A percentile compares a stretch with the other conserved stretches of the same genome.
Conservation (phyloP, 2,329 filamentous ascomycete genomes). For the Ophidiomyces ophidiicola region DNA sequence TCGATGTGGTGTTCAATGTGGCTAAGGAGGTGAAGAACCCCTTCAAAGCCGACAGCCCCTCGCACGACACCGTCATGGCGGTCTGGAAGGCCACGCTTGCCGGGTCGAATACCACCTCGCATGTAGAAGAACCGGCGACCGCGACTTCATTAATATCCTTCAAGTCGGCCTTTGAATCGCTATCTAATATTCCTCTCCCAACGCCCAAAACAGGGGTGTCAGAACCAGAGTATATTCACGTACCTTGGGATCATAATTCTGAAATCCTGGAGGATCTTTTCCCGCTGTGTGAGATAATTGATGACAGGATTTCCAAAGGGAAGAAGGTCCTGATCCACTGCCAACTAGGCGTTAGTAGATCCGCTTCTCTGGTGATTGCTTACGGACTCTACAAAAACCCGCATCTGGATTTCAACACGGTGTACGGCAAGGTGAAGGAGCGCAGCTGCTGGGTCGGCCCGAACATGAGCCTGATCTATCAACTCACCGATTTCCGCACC, state of each 20-base stretch:
- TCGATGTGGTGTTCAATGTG: constrained; percentile 54
- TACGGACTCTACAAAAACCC: constrained; percentile 54
- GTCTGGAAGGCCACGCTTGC: constrained; percentile 38
- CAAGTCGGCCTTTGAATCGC: constrained; percentile 39
- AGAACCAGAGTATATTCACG: constrained; percentile 52
- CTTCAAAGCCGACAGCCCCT: constrained; percentile 30
- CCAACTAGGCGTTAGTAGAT: constrained; percentile 53
- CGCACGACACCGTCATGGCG: constrained; percentile 32
- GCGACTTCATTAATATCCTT: constrained; percentile 37
- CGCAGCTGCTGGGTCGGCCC: constrained; percentile 56
- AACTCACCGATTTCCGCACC: constrained; percentile 50
- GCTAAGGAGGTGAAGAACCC: constrained; percentile 54
- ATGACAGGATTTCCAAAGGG: constrained; percentile 44
- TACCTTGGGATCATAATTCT: constrained; percentile 56
- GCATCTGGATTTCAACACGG: constrained; percentile 50
- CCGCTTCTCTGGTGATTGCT: constrained; percentile 53
- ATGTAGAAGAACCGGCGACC: constrained; percentile 30
- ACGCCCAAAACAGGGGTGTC: constrained; percentile 25
- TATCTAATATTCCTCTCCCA: constrained; percentile 18
- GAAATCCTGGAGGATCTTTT: constrained; percentile 53
- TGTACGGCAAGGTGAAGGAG: constrained; percentile 51
- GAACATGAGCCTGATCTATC: constrained; percentile 59
- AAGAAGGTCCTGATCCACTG: constrained; percentile 54
- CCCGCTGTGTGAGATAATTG: constrained; percentile 49
- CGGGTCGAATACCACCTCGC: constrained; percentile 20